Percentiles rank a stretch among this genome's conserved stretches.
These are phyloP conservation scores for Casuarina equisetifolia DNA, from an alignment of 306 rosid genomes.

Conservation along the genomic window DNA sequence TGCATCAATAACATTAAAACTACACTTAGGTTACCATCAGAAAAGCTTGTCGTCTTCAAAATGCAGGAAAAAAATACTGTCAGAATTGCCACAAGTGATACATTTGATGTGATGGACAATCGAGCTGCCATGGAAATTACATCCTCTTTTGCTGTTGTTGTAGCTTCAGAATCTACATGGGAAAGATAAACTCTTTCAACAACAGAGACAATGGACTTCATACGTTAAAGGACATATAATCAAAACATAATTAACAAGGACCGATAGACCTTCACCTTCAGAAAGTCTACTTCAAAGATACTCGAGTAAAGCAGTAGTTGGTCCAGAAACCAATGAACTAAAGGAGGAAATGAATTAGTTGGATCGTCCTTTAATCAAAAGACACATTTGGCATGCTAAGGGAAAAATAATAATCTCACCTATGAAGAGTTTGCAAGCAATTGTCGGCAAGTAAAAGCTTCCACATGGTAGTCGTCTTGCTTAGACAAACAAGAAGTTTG, in stretches of 20 bases:
- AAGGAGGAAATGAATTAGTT: constrained; percentile 27
- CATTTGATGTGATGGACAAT: constrained; percentile 85
- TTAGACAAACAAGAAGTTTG: constrained; percentile 40
- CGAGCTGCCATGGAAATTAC: constrained; percentile 74
- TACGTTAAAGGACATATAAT: neutral
- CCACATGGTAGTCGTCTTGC: constrained; percentile 89
- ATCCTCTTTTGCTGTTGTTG: constrained; percentile 56
- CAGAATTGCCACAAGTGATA: constrained; percentile 25
- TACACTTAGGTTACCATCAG: neutral
- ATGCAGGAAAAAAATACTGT: neutral
- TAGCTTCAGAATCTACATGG: constrained; percentile 57
- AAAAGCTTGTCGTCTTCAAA: constrained; percentile 5
- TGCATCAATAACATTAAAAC: constrained; percentile 2
- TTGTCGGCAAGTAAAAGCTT: constrained; percentile 83
- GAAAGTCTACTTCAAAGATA: constrained; percentile 83
- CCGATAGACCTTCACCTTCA: constrained; percentile 62
- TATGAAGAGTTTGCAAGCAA: constrained; percentile 80
- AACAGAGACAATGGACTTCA: neutral
- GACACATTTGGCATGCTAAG: constrained; percentile 15
- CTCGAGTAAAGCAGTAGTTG: constrained; percentile 69
- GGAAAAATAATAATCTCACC: constrained; percentile 45
- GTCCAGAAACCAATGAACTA: constrained; percentile 93
- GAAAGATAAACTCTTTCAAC: neutral
- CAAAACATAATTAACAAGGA: constrained; percentile 20
- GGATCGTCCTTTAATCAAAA: constrained; percentile 20